Conservation (phyloP, 148 eudicot genomes). For the Arbutus unedo region DNA sequence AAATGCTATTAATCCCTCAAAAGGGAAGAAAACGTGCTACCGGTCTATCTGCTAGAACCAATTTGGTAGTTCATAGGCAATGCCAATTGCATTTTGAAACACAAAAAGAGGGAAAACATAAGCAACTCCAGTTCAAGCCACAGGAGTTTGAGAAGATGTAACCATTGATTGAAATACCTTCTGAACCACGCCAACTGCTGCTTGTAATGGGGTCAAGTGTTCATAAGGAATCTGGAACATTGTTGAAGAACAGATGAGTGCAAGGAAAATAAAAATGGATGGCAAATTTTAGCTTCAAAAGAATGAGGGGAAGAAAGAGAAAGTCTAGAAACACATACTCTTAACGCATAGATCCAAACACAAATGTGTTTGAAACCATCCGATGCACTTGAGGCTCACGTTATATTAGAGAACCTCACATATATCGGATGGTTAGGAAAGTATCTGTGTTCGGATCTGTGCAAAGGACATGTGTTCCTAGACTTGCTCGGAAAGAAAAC, state of each 20-base stretch:
- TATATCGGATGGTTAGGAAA: too few relatives aligned
- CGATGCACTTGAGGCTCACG: too few relatives aligned
- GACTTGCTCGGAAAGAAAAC: neutral
- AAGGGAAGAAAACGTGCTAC: neutral
- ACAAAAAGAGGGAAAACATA: neutral
- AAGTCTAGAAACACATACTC: neutral
- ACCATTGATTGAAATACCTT: slow-evolving; percentile 28
- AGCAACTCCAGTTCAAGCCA: neutral
- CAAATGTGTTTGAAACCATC: too few relatives aligned
- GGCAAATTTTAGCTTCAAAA: neutral
- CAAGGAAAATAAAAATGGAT: neutral
- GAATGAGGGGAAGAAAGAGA: neutral
- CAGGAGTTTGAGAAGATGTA: neutral
- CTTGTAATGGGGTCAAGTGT: slow-evolving; percentile 49
- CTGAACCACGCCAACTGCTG: slow-evolving; percentile 55
- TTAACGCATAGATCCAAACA: too few relatives aligned
- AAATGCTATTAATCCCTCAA: neutral
- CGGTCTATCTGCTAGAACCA: neutral
- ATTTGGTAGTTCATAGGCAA: neutral
- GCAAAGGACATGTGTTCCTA: too few relatives aligned
- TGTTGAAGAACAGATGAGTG: neutral
- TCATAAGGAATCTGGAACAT: slow-evolving; percentile 48
- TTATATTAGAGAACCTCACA: too few relatives aligned
- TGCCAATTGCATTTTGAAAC: neutral
- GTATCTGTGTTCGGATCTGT: too few relatives aligned